Evolutionary conservation across 2,329 filamentous ascomycete species (phyloP).

Genomic region (Triangularia setosa): DNA sequence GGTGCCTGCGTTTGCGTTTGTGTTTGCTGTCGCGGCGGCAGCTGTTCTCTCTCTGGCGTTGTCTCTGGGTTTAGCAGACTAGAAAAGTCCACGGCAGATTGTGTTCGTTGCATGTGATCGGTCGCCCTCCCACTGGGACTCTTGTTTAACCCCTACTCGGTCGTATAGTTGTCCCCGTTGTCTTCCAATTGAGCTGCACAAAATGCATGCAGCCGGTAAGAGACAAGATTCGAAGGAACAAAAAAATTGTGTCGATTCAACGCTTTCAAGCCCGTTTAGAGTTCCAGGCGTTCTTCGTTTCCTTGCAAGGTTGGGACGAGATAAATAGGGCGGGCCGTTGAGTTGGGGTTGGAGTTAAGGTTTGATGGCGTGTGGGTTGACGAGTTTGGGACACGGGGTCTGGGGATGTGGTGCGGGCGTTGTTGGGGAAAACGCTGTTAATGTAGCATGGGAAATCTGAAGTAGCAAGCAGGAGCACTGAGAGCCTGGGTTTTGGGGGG

Average conservation of each 20-base stretch:
- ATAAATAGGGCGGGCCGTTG: slow-evolving; percentile 12
- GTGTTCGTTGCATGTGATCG: slow-evolving; percentile 72
- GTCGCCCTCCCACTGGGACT: slow-evolving; percentile 23
- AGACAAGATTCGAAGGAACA: neutral
- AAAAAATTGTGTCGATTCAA: neutral
- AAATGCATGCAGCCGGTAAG: slow-evolving; percentile 20
- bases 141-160: slow-evolving; percentile 8
- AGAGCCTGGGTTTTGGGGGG: slow-evolving; percentile 22
- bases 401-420: slow-evolving; percentile 17
- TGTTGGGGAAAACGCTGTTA: slow-evolving; percentile 24
- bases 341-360: slow-evolving; percentile 4
- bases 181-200: slow-evolving; percentile 21
- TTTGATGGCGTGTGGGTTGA: slow-evolving; percentile 15
- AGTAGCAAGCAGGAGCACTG: slow-evolving; percentile 24
- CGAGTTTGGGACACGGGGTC: slow-evolving; percentile 11
- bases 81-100: slow-evolving; percentile 70
- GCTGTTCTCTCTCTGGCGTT: slow-evolving; percentile 14
- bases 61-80: slow-evolving; percentile 65
- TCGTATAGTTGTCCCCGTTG: slow-evolving; percentile 7
- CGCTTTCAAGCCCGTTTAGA: neutral
- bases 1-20: slow-evolving; percentile 29
- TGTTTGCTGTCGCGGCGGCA: slow-evolving; percentile 25
- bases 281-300: neutral
- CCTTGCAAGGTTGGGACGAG: neutral
- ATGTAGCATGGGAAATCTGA: slow-evolving; percentile 27